Evolutionary conservation across 2,329 filamentous ascomycete species (phyloP), one percentile per base, ranked within the genome.

Genomic region (Colletotrichum sp.): DNA sequence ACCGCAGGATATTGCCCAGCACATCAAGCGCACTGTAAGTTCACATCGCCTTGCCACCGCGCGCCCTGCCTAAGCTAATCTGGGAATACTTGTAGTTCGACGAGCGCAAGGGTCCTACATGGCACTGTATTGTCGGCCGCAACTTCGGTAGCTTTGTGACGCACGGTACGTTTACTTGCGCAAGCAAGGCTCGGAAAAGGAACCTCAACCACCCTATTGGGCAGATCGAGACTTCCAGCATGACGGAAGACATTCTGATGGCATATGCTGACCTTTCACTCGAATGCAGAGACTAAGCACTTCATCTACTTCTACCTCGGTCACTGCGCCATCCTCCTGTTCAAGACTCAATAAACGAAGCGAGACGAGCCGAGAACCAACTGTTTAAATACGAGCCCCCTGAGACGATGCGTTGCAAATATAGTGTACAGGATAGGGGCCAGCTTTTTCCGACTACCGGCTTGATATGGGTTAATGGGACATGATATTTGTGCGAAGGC

Each of bases 241-340:
- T 8, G 7, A 24, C 4, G 59, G 21, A 13, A 48, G 26, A 26
- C 7, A 36, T 18, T n/a, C 68, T 36, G 34, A 43, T 24, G 34
- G n/a, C 30, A 28, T 12, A 36, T 59, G 57, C 65, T 70, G 52
- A 79, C 74, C 43, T 64, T 77, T 79, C 18, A n/a, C 21, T 13
- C 39, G 26, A 7, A 24, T 52, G 48, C 88, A 98, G 97, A 99
- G 87, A 99, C 97, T 32, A 99, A 99, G 89, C 97, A 99, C 87
- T 99, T 99, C 89, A 98, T 99, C 85, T 99, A 99, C 89, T 99
- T 99, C 89, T 99, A 99, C 89, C 94, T 99, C 76, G 97, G 97
- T 71, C 97, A 99, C 90, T 98, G 96, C 86, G 97, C 97, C 76
- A 99, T 99, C 84, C 91, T 99, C 72, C 93, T 99, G 69, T 99